These are phyloP conservation scores for Diaporthe sp. DNA, from an alignment of 2,329 filamentous ascomycete genomes.

Conservation along the genomic window DNA sequence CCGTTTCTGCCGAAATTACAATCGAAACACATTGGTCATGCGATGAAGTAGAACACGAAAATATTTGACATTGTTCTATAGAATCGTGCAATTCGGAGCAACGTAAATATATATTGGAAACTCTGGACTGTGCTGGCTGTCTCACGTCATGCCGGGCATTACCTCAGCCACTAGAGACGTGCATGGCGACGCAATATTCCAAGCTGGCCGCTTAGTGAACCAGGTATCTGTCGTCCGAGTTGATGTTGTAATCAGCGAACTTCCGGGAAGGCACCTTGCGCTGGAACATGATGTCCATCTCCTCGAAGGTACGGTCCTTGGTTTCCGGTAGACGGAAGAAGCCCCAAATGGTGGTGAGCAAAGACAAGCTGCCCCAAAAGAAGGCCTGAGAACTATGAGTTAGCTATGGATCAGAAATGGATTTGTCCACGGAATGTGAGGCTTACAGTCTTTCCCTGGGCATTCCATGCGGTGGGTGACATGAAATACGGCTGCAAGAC, in stretches of 20 bases:
- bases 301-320: constrained; percentile 59
- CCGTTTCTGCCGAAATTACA: neutral
- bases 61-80: neutral
- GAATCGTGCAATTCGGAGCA: neutral
- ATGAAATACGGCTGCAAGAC: constrained; percentile 54
- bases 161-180: too few relatives aligned
- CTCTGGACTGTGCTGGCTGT: too few relatives aligned
- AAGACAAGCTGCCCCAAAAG: constrained; percentile 55
- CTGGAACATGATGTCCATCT: constrained; percentile 57
- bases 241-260: constrained; percentile 47
- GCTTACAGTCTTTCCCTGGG: constrained; percentile 54
- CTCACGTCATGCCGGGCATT: neutral
- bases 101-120: neutral
- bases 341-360: constrained; percentile 55
- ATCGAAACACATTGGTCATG: neutral
- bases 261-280: constrained; percentile 49
- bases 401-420: neutral
- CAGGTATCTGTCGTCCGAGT: constrained; percentile 34
- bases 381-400: constrained; percentile 48
- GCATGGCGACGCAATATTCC: neutral
- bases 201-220: neutral
- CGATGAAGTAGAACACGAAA: neutral
- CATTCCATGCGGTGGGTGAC: constrained; percentile 55
- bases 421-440: fast-evolving
- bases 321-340: constrained; percentile 60